Percentiles rank a stretch among this genome's conserved stretches.
phyloP scores from a whole-genome alignment of 306 rosid genomes.

The Prunus mume region DNA sequence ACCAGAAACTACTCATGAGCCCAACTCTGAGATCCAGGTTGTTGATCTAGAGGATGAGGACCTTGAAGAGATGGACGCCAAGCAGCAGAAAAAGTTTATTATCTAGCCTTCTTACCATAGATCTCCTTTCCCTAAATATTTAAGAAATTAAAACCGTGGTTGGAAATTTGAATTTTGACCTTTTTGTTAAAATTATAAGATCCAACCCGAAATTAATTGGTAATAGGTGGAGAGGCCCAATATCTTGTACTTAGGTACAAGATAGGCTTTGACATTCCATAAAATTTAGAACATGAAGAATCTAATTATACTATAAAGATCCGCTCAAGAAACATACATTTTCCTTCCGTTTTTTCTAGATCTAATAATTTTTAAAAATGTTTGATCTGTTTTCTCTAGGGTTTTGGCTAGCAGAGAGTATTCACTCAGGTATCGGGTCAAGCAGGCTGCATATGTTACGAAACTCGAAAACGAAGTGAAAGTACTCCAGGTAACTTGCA shows the following conservation, averaged over 20 bases:
- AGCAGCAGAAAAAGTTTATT: conserved; percentile 3
- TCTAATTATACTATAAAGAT: not conserved
- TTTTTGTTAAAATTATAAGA: not conserved
- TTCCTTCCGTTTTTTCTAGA: not conserved
- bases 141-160: not conserved
- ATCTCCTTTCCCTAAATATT: not conserved
- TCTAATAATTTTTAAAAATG: too few species aligned
- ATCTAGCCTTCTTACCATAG: not conserved
- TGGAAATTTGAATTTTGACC: not conserved
- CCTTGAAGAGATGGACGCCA: not conserved
- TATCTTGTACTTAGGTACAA: not conserved
- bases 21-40: not conserved
- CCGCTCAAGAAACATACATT: not conserved
- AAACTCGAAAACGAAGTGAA: conserved; percentile 22
- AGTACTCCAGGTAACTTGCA: conserved; percentile 20
- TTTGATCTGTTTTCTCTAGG: not conserved
- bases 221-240: not conserved
- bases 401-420: conserved; percentile 17
- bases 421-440: conserved; percentile 27
- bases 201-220: not conserved
- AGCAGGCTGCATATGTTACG: conserved; percentile 8
- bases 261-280: not conserved
- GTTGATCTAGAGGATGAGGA: not conserved
- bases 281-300: not conserved
- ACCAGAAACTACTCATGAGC: not conserved